Base-by-base conservation (phyloP, 2,329 filamentous ascomycete genomes). In the Aspergillus brasiliensis region DNA sequence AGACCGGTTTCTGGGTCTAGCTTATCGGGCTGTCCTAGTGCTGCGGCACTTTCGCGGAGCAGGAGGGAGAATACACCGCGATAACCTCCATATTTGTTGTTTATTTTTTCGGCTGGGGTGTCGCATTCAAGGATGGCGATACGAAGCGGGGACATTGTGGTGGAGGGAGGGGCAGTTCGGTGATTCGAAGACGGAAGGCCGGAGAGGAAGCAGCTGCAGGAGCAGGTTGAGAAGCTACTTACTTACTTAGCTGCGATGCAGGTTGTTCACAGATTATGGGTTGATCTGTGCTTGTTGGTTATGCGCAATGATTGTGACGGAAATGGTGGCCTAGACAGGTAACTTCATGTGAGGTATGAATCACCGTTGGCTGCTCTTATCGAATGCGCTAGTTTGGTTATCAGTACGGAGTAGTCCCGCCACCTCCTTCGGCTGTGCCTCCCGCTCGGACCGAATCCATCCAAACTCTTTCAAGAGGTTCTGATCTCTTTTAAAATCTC, bases 91-190 rank as follows among this genome's bases (percentile, higher is more conserved):
- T 90, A 92, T 69, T 86, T 86, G 57, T 82, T 82, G 57, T 84
- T 79, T 38, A 89, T 85, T 46, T 83, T 77, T 1, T 86, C 84
- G 52, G 90, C 81, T 1, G 92, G 92, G 1, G 86, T 90, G 77
- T 97, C 94, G 80, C 91, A 89, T 82, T 97, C 91, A 67, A 98
- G 87, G 67, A 98, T 84, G 49, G 93, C 92, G 76, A 97, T 89
- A 58, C 91, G 89, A 66, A 94, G 79, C 28, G 85, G 85, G 15
- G 62, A 68, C 75, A 78, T 78, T 42, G 51, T 64, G 44, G 19
- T 3, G 25, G 46, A 28, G 31, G 11, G 34, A 19, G 28, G 28
- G 47, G 21, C 17, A n/a, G 13, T n/a, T n/a, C 10, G 34, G 47
- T 25, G 11, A 11, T 51, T 38, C 23, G 21, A 56, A 34, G 46